A percentile compares a stretch with the other conserved stretches of the same genome.
Evolutionary conservation across 164 flowering plant genomes (phyloP).

Genomic region (Amborella trichopoda): DNA sequence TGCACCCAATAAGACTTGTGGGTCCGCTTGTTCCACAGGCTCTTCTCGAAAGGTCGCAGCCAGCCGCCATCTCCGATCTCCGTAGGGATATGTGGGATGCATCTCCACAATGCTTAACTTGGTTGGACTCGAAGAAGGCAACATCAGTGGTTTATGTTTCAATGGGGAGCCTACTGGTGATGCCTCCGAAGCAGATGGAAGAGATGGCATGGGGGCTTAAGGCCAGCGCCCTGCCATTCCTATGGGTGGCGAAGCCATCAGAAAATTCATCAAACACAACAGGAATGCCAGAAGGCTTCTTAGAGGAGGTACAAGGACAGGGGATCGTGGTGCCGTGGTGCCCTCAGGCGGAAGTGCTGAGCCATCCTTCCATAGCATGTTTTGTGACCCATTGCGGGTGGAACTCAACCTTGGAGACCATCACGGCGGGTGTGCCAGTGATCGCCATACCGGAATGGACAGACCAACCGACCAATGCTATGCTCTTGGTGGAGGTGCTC

Average conservation of each 20-base stretch:
- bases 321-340: constrained; percentile 6
- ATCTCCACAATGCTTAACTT: background rate
- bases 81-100: constrained; percentile 5
- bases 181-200: constrained; percentile 11
- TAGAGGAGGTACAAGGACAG: background rate
- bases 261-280: background rate
- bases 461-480: constrained; percentile 4
- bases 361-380: constrained; percentile 4
- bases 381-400: constrained; percentile 6
- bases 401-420: constrained; percentile 1
- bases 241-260: constrained; percentile 17
- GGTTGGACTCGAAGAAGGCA: constrained; percentile 1
- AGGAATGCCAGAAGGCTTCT: background rate
- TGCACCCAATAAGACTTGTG: constrained; percentile 11
- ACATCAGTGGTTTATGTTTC: constrained; percentile 7
- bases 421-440: background rate
- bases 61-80: constrained; percentile 10
- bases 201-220: constrained; percentile 11
- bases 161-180: constrained; percentile 3
- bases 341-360: constrained; percentile 3
- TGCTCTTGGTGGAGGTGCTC: constrained; percentile 2
- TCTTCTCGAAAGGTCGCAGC: constrained; percentile 19
- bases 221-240: constrained; percentile 6
- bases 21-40: constrained; percentile 27
- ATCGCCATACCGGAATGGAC: constrained; percentile 2